Evolutionary conservation across 148 eudicot genomes (phyloP).

Genomic region (Heliosperma pusillum): DNA sequence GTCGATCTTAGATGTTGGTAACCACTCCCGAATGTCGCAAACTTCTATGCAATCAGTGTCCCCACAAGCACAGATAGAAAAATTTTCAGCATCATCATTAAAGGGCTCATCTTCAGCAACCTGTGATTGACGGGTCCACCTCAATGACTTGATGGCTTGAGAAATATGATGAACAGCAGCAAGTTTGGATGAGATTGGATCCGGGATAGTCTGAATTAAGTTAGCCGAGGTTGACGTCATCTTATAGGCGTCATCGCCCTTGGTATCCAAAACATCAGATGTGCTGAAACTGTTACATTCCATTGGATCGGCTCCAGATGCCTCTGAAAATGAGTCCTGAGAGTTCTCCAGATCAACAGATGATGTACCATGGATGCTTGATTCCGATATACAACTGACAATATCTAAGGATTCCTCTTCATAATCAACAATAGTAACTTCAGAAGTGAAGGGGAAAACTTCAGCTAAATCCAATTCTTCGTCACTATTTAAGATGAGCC

Average conservation of each 20-base stretch:
- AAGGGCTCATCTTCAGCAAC: conserved; percentile 34
- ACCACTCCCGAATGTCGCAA: conserved; percentile 92
- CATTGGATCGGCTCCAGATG: conserved; percentile 28
- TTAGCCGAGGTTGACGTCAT: conserved; percentile 34
- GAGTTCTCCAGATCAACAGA: conserved; percentile 26
- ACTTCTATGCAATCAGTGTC: conserved; percentile 90
- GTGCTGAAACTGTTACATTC: conserved; percentile 28
- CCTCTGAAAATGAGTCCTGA: conserved; percentile 32
- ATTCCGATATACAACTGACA: conserved; percentile 48
- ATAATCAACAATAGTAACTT: conserved; percentile 52
- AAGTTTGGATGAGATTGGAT: conserved; percentile 73
- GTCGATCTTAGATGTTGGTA: conserved; percentile 78
- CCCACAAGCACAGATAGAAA: conserved; percentile 94
- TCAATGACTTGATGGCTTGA: conserved; percentile 90
- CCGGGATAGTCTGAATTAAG: conserved; percentile 42
- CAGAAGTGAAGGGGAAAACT: conserved; percentile 52
- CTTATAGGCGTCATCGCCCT: conserved; percentile 29
- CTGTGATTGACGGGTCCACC: conserved; percentile 82
- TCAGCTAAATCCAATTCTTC: conserved; percentile 66
- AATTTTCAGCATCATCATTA: conserved; percentile 30
- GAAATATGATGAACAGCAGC: conserved; percentile 97
- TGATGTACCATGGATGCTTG: conserved; percentile 41
- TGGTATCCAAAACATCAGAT: conserved; percentile 30
- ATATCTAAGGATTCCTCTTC: conserved; percentile 78
- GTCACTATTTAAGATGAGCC: conserved; percentile 69